These are phyloP conservation scores for Dothideomycetidae sp. DNA, from an alignment of 2,329 filamentous ascomycete species.

Conservation along the genomic window DNA sequence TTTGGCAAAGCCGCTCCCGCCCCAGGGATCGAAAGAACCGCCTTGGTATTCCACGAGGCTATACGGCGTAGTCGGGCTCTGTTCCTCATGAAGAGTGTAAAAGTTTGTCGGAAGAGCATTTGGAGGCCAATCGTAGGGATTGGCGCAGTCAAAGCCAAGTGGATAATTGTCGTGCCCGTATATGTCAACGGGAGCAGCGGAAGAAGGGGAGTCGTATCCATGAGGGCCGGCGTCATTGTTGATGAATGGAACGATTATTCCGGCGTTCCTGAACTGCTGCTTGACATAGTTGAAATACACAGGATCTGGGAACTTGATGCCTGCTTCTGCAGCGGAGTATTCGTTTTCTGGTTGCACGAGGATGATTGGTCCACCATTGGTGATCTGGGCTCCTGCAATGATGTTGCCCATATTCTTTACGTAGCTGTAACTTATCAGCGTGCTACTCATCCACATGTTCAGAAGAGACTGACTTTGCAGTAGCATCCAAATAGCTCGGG, in stretches of 20 bases:
- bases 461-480: constrained; percentile 40
- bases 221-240: constrained; percentile 53
- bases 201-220: constrained; percentile 51
- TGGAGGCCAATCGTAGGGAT: constrained; percentile 48
- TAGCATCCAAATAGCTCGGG: constrained; percentile 49
- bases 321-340: constrained; percentile 40
- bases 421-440: constrained; percentile 30
- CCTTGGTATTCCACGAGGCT: constrained; percentile 43
- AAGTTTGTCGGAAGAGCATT: constrained; percentile 43
- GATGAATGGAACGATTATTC: constrained; percentile 60
- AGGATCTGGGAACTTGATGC: constrained; percentile 44
- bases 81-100: constrained; percentile 38
- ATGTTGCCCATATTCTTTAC: constrained; percentile 46
- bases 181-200: constrained; percentile 42
- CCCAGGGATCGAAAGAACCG: constrained; percentile 56
- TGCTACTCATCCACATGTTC: constrained; percentile 10
- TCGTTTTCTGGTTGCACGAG: constrained; percentile 73
- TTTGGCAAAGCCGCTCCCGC: constrained; percentile 52
- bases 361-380: constrained; percentile 67
- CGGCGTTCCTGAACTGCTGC: constrained; percentile 51
- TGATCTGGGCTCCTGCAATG: constrained; percentile 65
- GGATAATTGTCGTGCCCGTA: constrained; percentile 39
- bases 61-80: constrained; percentile 53
- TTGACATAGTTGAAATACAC: constrained; percentile 58
- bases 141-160: constrained; percentile 37